Base-by-base conservation (phyloP, 192 early-diverging fungal genomes). In the Gryganskiella cystojenkinii region DNA sequence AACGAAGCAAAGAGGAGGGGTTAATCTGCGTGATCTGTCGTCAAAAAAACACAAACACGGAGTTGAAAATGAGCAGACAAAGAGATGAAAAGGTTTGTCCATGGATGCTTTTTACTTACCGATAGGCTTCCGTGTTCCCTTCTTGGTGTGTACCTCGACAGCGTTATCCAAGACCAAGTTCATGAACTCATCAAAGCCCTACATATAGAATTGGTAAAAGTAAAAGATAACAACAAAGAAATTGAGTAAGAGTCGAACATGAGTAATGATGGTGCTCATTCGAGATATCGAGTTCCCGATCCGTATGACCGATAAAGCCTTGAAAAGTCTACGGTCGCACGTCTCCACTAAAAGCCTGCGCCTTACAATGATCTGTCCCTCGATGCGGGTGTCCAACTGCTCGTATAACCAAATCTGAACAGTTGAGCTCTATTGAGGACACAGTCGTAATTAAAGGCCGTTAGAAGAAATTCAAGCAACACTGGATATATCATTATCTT, bases 171-270 rank as follows among this genome's bases (percentile, higher is more conserved):
- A 83, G 19, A 99, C 97, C 65, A 99, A 78, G 71, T 94, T 96
- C 95, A 99, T 97, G 80, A 99, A 99, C 79, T 99, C 97, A 80
- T 99, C 97, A 79, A 99, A 97, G 33, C 97, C 97, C 96, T 96
- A 84, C n/a, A 45, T n/a, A 34, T 51, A 47, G 44, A 74, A 24
- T 9, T 22, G 31, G 14, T 13, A 17, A 31, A 34, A 14, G 17
- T 22, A n/a, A 19, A 45, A 35, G 60, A 30, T 31, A 5, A 19
- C 31, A 5, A 20, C 6, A 31, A 27, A 14, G 42, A 25, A 2
- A 17, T 24, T 3, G 47, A 45, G 30, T 56, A 80, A 35, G 3
- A 37, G 19, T 0, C 3, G 13, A 19, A 8, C 52, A 25, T n/a
- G 27, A 27, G n/a, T n/a, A n/a, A n/a, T n/a, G n/a, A n/a, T n/a